Evolutionary conservation across 2,329 filamentous ascomycete genomes (phyloP).

Genomic region (Verticillium zaregamsianum): DNA sequence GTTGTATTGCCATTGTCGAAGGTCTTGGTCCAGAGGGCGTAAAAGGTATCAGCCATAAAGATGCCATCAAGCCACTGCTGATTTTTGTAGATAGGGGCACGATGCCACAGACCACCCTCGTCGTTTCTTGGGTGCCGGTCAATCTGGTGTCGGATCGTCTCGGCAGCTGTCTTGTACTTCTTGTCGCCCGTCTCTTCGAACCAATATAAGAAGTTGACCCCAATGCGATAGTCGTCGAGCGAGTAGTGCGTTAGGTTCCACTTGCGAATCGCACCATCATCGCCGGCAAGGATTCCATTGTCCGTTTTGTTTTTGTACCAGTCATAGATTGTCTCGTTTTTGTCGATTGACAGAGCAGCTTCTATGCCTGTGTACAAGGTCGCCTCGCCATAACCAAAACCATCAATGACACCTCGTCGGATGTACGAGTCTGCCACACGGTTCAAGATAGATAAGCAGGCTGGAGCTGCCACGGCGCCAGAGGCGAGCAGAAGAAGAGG

Average conservation of each 20-base stretch:
- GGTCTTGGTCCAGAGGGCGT: slow-evolving; percentile 13
- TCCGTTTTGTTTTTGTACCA: slow-evolving; percentile 44
- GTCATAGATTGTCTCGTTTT: slow-evolving; percentile 37
- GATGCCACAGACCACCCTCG: slow-evolving; percentile 53
- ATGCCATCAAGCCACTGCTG: slow-evolving; percentile 58
- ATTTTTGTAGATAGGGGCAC: slow-evolving; percentile 36
- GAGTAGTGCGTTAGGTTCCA: slow-evolving; percentile 33
- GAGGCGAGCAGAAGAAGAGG: no score
- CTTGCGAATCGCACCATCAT: slow-evolving; percentile 37
- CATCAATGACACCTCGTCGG: no score
- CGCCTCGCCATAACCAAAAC: no score
- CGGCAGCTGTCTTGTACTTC: slow-evolving; percentile 46
- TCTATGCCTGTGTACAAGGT: slow-evolving; percentile 22
- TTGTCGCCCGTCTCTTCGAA: slow-evolving; percentile 39
- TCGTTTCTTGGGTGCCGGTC: slow-evolving; percentile 45
- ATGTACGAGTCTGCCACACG: no score
- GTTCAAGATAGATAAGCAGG: no score
- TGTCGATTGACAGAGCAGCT: slow-evolving; percentile 20
- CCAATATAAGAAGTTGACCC: slow-evolving; percentile 47
- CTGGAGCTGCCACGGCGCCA: no score
- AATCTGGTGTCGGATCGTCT: slow-evolving; percentile 40
- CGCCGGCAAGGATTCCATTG: slow-evolving; percentile 30
- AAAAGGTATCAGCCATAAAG: slow-evolving; percentile 44
- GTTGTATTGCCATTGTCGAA: slow-evolving; percentile 32
- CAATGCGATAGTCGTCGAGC: slow-evolving; percentile 49